A percentile compares a stretch with the other conserved stretches of the same genome.
These are phyloP conservation scores for Jackrogersella multiformis DNA, from an alignment of 495 filamentous ascomycete genomes.

Conservation along the genomic window DNA sequence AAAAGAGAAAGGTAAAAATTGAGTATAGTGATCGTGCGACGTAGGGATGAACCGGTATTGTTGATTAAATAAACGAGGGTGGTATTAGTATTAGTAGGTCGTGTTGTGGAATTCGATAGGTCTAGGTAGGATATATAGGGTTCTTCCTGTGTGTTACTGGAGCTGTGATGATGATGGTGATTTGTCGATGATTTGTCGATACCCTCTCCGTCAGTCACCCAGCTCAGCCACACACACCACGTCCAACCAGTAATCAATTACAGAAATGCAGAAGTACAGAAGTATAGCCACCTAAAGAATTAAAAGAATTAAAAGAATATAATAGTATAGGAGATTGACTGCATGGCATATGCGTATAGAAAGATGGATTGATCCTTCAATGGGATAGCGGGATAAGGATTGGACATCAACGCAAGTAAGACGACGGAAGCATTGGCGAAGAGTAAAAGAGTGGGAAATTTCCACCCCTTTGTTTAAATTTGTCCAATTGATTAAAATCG, in stretches of 20 bases:
- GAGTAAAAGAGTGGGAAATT: conserved; percentile 10
- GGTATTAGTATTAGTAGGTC: not conserved
- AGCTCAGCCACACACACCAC: not conserved
- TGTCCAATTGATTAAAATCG: conserved; percentile 11
- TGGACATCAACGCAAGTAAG: conserved; percentile 17
- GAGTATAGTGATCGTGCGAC: conserved; percentile 1
- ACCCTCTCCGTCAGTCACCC: not conserved
- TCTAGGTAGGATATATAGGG: not conserved
- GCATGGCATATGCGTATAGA: not conserved
- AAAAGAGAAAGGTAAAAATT: not conserved
- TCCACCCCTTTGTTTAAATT: conserved; percentile 31
- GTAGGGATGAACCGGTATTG: not conserved
- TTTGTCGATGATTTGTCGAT: not conserved
- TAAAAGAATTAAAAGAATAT: not conserved
- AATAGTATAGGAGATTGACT: not conserved
- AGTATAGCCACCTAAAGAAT: not conserved
- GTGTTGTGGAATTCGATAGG: conserved; percentile 1
- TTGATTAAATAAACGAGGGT: conserved; percentile 11
- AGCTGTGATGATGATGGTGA: not conserved
- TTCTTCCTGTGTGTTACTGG: not conserved
- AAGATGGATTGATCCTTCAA: not conserved
- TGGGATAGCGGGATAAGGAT: not conserved
- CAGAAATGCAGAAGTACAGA: not conserved
- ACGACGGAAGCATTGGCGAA: not conserved
- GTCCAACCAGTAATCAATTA: not conserved